Conservation (phyloP, 768 basidiomycete species). For the Rhizopogon rudus region DNA sequence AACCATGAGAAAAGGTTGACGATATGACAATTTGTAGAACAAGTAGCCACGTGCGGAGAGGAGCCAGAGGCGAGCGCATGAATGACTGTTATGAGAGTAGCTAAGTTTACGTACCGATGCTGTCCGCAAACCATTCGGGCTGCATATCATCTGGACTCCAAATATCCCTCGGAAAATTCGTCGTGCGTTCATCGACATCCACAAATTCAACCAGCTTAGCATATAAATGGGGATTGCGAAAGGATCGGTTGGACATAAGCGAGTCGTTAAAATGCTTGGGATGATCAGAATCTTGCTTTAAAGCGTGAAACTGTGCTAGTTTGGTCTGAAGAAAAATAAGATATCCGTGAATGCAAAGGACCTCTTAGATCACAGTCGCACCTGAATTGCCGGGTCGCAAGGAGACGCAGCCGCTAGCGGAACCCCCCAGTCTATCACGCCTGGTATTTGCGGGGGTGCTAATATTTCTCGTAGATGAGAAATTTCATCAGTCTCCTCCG, state of each 20-base stretch:
- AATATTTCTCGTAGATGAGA: constrained; percentile 50
- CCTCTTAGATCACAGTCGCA: constrained; percentile 20
- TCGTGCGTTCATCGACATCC: constrained; percentile 82
- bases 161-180: constrained; percentile 67
- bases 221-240: constrained; percentile 96
- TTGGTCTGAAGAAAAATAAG: constrained; percentile 52
- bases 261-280: constrained; percentile 95
- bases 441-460: constrained; percentile 59
- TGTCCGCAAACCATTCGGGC: constrained; percentile 71
- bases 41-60: constrained; percentile 1
- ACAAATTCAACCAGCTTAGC: constrained; percentile 93
- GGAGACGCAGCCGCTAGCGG: constrained; percentile 49
- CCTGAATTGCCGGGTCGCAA: constrained; percentile 62
- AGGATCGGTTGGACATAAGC: constrained; percentile 87
- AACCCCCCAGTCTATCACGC: constrained; percentile 73
- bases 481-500: constrained; percentile 40
- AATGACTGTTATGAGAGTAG: background rate
- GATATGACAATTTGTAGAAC: constrained; percentile 1
- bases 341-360: background rate
- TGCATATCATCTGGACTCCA: constrained; percentile 70
- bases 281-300: constrained; percentile 57
- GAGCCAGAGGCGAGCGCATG: constrained; percentile 1
- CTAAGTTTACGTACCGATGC: constrained; percentile 56
- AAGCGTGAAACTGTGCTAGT: constrained; percentile 67
- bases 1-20: background rate